Conservation (phyloP, 2,329 filamentous ascomycete genomes). For the Cladorrhinum sp. region DNA sequence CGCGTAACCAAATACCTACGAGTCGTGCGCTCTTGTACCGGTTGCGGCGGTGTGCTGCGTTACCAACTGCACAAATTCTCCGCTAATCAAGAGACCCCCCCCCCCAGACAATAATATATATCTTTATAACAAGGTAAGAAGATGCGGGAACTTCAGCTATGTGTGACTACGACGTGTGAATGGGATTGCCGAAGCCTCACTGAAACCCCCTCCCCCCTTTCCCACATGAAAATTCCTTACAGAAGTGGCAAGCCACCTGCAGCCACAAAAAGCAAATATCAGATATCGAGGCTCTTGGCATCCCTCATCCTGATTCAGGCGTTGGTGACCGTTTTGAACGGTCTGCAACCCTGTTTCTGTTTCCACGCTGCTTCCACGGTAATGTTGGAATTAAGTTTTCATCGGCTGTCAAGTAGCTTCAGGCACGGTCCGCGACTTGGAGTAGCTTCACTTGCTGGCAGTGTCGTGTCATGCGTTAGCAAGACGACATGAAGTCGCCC, state of each 20-base stretch:
- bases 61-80: not conserved
- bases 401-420: not conserved
- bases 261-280: conserved; percentile 7
- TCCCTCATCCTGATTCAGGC: not conserved
- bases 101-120: conserved; percentile 6
- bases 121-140: conserved; percentile 6
- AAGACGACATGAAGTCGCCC: not conserved
- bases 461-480: not conserved
- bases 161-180: not conserved
- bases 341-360: not conserved
- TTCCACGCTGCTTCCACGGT: not conserved
- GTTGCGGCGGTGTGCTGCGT: not conserved
- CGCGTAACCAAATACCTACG: not conserved
- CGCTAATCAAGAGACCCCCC: not conserved
- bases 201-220: not conserved
- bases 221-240: conserved; percentile 7
- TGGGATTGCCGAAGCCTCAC: conserved; percentile 7
- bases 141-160: conserved; percentile 8
- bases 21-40: not conserved
- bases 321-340: conserved; percentile 7
- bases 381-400: not conserved
- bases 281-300: not conserved
- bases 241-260: conserved; percentile 7
- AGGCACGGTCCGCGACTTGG: not conserved
- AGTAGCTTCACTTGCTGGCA: not conserved